Base-by-base conservation (phyloP, 805 yeast genomes). In the Nakazawaea pomicola region DNA sequence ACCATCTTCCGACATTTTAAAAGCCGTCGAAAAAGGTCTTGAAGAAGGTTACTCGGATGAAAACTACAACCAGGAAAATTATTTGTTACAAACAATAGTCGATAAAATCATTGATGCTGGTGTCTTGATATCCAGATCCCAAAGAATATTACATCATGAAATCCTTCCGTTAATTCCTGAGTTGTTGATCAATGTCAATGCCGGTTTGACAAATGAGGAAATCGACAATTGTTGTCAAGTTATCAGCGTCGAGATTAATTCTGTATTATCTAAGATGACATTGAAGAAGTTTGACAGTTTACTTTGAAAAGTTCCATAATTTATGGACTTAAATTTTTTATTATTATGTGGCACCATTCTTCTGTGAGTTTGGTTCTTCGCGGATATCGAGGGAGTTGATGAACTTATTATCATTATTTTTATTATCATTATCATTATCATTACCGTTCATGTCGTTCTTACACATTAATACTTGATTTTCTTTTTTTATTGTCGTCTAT, bases 131-230 rank as follows among this genome's bases (percentile, higher is more conserved):
- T 70, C 76, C 9, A 52, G 68, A 45, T 49, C 63, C 2, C 65
- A 79, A 29, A 77, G 95, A 53, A 71, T 88, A 10, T 65, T 81
- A 41, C 80, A 76, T 49, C 95, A 82, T 55, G 97, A 89, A 56
- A 64, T 78, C 38, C 67, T 84, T 46, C 88, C 93, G 8, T 61
- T 80, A 32, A 70, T 75, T 36, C 87, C 87, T 33, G 76, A 78
- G 44, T 60, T 84, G 49, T 67, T 74, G 41, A 53, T 83, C 18
- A 64, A 67, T 47, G 54, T 76, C 29, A 75, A 73, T 43, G 65
- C 72, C 8, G 72, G 67, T 4, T 61, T 78, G 51, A 56, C 66
- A 12, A 60, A 57, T 29, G 51, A 58, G 12, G 84, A 80, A 43
- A 47, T 78, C 30, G 58, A 54, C 40, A 50, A 56, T 15, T 72